Percentiles rank a stretch among this genome's conserved stretches.
Conservation (phyloP, 2,329 filamentous ascomycete species). For the Hypoxylon sp. region DNA sequence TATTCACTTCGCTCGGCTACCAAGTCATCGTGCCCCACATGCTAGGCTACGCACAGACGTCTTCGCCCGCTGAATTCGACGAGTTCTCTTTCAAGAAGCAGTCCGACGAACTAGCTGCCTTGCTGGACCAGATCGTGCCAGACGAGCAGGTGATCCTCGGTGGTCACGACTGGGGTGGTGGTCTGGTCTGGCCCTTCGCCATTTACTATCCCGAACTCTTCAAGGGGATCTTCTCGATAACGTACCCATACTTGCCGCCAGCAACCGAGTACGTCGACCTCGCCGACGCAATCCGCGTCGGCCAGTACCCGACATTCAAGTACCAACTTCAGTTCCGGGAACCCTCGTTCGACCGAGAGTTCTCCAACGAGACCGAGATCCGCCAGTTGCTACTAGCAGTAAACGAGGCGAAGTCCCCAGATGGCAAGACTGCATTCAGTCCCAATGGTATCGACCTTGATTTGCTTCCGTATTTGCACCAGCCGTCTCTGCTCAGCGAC, state of each 20-base stretch:
- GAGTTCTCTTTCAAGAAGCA: constrained; percentile 71
- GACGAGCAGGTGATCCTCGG: constrained; percentile 71
- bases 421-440: constrained; percentile 52
- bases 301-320: constrained; percentile 71
- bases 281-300: constrained; percentile 61
- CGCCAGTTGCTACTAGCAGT: constrained; percentile 72
- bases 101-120: constrained; percentile 72
- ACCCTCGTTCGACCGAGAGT: constrained; percentile 66
- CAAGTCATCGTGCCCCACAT: constrained; percentile 78
- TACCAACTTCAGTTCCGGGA: constrained; percentile 77
- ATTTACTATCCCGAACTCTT: constrained; percentile 74
- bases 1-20: constrained; percentile 71
- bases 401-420: constrained; percentile 69
- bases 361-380: constrained; percentile 64
- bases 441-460: constrained; percentile 66
- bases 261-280: constrained; percentile 34
- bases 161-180: constrained; percentile 81
- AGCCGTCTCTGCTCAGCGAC: constrained; percentile 67
- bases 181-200: constrained; percentile 74
- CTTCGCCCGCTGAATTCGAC: constrained; percentile 39
- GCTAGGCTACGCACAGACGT: constrained; percentile 77
- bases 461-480: constrained; percentile 56
- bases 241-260: constrained; percentile 71
- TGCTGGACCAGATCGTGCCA: constrained; percentile 66
- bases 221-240: constrained; percentile 74